Conservation (phyloP, 2,329 filamentous ascomycete species). For the Pseudopithomyces chartarum region DNA sequence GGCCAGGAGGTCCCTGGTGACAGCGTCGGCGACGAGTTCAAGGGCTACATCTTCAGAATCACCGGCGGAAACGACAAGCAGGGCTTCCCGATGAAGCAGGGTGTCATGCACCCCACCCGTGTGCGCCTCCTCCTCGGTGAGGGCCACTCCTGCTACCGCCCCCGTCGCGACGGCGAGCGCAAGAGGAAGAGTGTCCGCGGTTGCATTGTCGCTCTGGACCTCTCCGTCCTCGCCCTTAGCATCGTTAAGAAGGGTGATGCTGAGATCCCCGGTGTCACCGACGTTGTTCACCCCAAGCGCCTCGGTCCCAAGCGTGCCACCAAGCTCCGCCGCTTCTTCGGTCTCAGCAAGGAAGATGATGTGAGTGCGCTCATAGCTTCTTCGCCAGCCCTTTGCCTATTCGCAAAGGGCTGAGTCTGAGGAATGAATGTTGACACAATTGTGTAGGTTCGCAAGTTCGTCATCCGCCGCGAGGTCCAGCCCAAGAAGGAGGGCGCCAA, state of each 20-base stretch:
- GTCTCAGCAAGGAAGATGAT: slow-evolving; percentile 99
- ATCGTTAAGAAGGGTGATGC: slow-evolving; percentile 97
- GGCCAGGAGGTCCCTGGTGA: slow-evolving; percentile 91
- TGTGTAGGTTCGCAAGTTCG: slow-evolving; percentile 94
- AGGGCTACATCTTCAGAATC: slow-evolving; percentile 99
- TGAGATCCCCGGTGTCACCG: slow-evolving; percentile 95
- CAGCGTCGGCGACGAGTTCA: slow-evolving; percentile 98
- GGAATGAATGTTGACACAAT: slow-evolving; percentile 28
- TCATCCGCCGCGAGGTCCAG: slow-evolving; percentile 97
- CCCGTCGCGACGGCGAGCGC: slow-evolving; percentile 96
- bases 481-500: slow-evolving; percentile 97
- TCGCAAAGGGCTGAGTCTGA: slow-evolving; percentile 54
- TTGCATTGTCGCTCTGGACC: slow-evolving; percentile 96
- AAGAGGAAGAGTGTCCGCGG: slow-evolving; percentile 99
- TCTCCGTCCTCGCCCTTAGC: slow-evolving; percentile 90
- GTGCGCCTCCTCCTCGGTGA: slow-evolving; percentile 94
- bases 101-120: slow-evolving; percentile 98
- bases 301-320: slow-evolving; percentile 99
- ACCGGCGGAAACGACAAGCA: slow-evolving; percentile 99
- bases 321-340: slow-evolving; percentile 99
- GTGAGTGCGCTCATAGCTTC: slow-evolving; percentile 77
- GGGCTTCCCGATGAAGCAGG: slow-evolving; percentile 99
- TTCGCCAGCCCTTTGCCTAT: slow-evolving; percentile 61
- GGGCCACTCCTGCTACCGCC: slow-evolving; percentile 99
- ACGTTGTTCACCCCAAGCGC: slow-evolving; percentile 98